These are phyloP conservation scores for Chaetoscypha palmicola DNA, from an alignment of 2,329 filamentous ascomycete genomes.

Conservation along the genomic window DNA sequence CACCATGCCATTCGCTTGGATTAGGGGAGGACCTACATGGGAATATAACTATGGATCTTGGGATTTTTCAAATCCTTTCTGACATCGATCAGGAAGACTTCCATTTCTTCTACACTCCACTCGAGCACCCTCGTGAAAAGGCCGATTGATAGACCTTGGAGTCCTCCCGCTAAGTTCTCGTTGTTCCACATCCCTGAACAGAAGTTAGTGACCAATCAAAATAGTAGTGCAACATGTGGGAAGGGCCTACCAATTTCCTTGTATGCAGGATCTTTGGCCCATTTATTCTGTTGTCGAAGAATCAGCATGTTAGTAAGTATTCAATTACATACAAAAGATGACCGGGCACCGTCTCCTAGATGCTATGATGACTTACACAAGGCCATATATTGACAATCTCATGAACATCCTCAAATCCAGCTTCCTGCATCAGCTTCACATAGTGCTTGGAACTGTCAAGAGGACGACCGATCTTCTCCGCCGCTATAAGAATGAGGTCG, in stretches of 20 bases:
- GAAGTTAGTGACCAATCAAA: too few relatives aligned
- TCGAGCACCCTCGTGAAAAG: constrained; percentile 16
- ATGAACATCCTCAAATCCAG: constrained; percentile 22
- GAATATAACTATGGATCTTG: constrained; percentile 10
- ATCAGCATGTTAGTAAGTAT: too few relatives aligned
- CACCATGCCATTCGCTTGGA: not conserved
- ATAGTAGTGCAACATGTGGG: not conserved
- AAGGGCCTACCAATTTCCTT: constrained; percentile 15
- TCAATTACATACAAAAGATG: too few relatives aligned
- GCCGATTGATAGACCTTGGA: constrained; percentile 17
- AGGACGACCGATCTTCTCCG: constrained; percentile 28
- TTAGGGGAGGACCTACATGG: constrained; percentile 7
- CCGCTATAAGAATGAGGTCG: constrained; percentile 29
- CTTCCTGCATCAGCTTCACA: constrained; percentile 13
- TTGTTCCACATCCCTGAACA: constrained; percentile 15
- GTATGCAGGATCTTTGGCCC: constrained; percentile 41
- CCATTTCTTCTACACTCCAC: constrained; percentile 22
- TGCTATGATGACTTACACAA: too few relatives aligned
- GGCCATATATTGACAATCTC: constrained; percentile 44
- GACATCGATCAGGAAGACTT: constrained; percentile 19
- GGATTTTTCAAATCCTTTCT: constrained; percentile 12
- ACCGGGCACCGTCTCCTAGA: too few relatives aligned
- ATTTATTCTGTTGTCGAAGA: too few relatives aligned
- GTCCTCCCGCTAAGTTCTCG: constrained; percentile 15
- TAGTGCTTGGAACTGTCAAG: constrained; percentile 27